Evolutionary conservation across 2,329 filamentous ascomycete species (phyloP).

Genomic region (Beauveria sp.): DNA sequence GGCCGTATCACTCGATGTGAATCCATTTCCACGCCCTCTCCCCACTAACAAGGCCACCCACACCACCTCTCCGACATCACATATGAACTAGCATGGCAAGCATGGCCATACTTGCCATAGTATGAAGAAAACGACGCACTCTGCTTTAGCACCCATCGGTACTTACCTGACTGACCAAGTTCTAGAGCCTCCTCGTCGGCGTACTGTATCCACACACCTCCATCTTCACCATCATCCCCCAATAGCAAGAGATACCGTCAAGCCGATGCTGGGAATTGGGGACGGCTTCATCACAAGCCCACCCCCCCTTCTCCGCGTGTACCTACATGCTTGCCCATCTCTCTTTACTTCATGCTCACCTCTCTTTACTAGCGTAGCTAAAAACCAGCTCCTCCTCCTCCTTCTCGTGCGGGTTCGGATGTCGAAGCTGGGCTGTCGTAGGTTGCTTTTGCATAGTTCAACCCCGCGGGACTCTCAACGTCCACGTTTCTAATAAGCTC

Average conservation of each 20-base stretch:
- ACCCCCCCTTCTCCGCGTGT: neutral
- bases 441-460: no score
- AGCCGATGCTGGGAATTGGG: neutral
- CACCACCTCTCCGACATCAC: neutral
- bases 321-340: neutral
- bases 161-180: neutral
- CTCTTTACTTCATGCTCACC: no score
- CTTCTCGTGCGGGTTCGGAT: neutral
- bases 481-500: neutral
- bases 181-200: neutral
- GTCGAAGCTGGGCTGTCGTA: no score
- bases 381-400: neutral
- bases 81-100: neutral
- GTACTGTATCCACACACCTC: neutral
- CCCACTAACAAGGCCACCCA: neutral
- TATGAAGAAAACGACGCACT: neutral
- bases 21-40: neutral
- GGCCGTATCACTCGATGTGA: neutral
- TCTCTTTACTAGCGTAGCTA: neutral
- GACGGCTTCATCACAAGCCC: neutral
- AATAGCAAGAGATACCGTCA: neutral
- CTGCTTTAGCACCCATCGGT: neutral
- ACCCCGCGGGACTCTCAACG: no score
- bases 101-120: neutral
- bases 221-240: neutral